Percentiles rank a stretch among this genome's conserved stretches.
phyloP scores from a whole-genome alignment of 768 basidiomycete genomes.

The Cyclocybe cylindracea region DNA sequence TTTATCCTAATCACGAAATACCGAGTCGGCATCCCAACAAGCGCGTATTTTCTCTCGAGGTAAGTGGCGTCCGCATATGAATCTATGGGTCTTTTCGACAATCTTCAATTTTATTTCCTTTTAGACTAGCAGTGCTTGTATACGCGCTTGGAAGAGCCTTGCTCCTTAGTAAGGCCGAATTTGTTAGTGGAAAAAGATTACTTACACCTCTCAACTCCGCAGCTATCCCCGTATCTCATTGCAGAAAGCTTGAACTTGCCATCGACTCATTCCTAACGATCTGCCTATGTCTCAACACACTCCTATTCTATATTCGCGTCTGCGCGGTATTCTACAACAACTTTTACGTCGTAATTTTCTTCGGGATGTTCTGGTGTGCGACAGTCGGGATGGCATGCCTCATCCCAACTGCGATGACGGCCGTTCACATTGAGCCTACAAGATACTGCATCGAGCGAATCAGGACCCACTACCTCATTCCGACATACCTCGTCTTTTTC shows the following conservation, averaged over 20 bases:
- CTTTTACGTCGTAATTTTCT: conserved; percentile 17
- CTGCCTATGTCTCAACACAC: neutral
- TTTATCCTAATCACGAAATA: neutral
- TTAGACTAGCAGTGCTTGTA: no score
- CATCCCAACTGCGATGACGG: conserved; percentile 19
- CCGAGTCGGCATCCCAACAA: neutral
- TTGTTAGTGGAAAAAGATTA: no score
- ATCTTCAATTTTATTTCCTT: no score
- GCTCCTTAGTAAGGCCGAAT: no score
- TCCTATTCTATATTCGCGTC: conserved; percentile 28
- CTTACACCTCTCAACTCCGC: no score
- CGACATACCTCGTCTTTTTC: conserved; percentile 13
- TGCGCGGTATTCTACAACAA: conserved; percentile 21
- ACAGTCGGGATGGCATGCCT: conserved; percentile 7
- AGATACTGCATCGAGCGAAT: conserved; percentile 20
- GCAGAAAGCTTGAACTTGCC: no score
- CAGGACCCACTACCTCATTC: conserved; percentile 10
- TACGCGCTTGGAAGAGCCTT: no score
- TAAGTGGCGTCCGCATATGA: neutral
- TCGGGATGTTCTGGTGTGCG: conserved; percentile 28
- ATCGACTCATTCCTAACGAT: neutral
- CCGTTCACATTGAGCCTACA: conserved; percentile 19
- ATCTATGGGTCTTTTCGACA: no score
- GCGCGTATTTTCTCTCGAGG: neutral
- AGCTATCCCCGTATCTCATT: no score